Conservation (phyloP, 1,284 basidiomycete genomes). For the Ustilago loliicola region DNA sequence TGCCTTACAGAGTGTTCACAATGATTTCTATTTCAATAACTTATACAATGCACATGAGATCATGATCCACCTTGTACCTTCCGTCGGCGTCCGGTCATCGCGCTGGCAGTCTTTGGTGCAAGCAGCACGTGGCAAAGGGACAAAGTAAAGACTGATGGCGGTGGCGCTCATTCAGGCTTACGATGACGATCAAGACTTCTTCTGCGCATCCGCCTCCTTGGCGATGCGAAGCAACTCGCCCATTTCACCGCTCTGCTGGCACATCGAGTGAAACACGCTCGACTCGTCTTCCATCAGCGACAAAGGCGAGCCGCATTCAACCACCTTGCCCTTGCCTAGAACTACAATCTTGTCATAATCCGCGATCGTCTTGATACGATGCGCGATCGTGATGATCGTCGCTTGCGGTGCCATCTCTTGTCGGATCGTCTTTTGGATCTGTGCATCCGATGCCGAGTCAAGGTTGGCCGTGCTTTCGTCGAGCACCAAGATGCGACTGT, state of each 20-base stretch:
- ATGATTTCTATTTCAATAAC: neutral
- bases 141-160: neutral
- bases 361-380: conserved; percentile 77
- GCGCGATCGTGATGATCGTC: conserved; percentile 76
- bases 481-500: conserved; percentile 74
- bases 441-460: conserved; percentile 72
- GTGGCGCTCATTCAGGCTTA: conserved; percentile 2
- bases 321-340: conserved; percentile 76
- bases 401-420: conserved; percentile 70
- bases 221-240: conserved; percentile 51
- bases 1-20: neutral
- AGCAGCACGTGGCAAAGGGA: neutral
- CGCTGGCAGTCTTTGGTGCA: neutral
- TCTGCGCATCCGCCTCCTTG: conserved; percentile 40
- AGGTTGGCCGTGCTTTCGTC: conserved; percentile 74
- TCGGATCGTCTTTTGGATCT: conserved; percentile 74
- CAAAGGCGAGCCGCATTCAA: conserved; percentile 82
- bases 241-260: conserved; percentile 64
- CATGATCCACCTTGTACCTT: neutral
- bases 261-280: conserved; percentile 63
- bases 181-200: neutral
- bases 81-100: neutral
- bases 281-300: conserved; percentile 73
- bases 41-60: neutral
- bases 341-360: conserved; percentile 75